Conservation (phyloP, 148 eudicot genomes). For the Rhododendron henanense region DNA sequence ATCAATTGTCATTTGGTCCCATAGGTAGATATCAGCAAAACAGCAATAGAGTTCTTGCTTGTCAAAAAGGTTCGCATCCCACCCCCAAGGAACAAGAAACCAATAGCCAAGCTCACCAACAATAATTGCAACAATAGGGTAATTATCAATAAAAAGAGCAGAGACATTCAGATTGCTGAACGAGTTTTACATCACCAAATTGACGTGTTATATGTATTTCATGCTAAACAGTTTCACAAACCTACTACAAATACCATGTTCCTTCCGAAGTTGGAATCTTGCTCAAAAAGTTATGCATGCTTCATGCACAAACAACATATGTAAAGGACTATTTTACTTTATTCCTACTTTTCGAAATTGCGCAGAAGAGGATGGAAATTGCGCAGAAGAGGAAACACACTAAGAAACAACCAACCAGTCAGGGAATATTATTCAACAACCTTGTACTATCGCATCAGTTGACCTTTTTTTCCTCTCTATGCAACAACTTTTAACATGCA, state of each 20-base stretch:
- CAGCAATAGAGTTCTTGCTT: conserved; percentile 72
- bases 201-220: not conserved
- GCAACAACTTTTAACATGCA: not conserved
- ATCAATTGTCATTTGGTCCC: conserved; percentile 93
- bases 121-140: not conserved
- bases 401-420: conserved; percentile 55
- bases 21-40: conserved; percentile 79
- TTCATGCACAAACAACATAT: not conserved
- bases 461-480: not conserved
- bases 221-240: not conserved
- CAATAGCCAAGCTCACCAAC: conserved; percentile 88
- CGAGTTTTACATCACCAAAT: not conserved
- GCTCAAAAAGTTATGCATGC: not conserved
- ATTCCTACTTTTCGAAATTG: not conserved
- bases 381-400: conserved; percentile 18
- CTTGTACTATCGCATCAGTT: not conserved
- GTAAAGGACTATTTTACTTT: not conserved
- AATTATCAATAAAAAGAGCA: not conserved
- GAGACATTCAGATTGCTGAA: not conserved
- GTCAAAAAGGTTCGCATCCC: conserved; percentile 94
- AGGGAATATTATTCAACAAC: not conserved
- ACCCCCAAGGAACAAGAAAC: conserved; percentile 94
- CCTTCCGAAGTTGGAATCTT: not conserved
- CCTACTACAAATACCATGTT: not conserved
- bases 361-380: no score